Conservation (phyloP, 108 stramenopile genomes). For the Cyclotella sp. region DNA sequence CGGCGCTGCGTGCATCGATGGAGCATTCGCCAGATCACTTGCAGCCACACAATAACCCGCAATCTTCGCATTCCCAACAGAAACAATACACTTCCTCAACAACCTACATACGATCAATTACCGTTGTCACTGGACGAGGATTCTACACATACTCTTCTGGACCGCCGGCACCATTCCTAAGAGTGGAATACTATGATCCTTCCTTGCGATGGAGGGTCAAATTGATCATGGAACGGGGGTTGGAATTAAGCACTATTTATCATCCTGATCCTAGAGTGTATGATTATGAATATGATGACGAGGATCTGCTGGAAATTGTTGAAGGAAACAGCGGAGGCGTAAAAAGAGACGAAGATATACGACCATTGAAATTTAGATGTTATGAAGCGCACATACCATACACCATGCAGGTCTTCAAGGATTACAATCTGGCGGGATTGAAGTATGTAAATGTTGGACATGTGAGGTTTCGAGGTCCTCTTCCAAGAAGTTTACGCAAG, state of each 20-base stretch:
- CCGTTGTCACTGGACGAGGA: conserved; percentile 79
- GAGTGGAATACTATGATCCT: conserved; percentile 91
- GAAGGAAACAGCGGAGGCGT: not conserved
- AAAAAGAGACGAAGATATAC: conserved; percentile 28
- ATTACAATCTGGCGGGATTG: conserved; percentile 78
- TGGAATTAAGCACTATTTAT: conserved; percentile 64
- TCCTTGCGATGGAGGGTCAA: conserved; percentile 83
- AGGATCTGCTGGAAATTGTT: not conserved
- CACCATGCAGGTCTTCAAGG: conserved; percentile 92
- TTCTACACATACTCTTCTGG: conserved; percentile 88
- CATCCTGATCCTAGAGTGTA: conserved; percentile 77
- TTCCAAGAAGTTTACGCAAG: conserved; percentile 52
- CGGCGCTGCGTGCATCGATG: conserved; percentile 33
- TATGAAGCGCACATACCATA: conserved; percentile 93
- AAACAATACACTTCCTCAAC: conserved; percentile 7
- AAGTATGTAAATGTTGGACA: conserved; percentile 73
- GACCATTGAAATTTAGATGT: conserved; percentile 74
- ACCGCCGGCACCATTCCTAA: conserved; percentile 69
- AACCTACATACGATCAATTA: conserved; percentile 62
- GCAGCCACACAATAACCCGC: not conserved
- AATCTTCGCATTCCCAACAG: not conserved
- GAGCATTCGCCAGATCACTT: conserved; percentile 19
- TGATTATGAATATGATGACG: conserved; percentile 41
- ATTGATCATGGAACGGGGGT: conserved; percentile 74
- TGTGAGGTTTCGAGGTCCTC: conserved; percentile 59